A percentile compares a stretch with the other conserved stretches of the same genome.
Evolutionary conservation across 1,284 basidiomycete species (phyloP).

Genomic region (Mycena citricolor): DNA sequence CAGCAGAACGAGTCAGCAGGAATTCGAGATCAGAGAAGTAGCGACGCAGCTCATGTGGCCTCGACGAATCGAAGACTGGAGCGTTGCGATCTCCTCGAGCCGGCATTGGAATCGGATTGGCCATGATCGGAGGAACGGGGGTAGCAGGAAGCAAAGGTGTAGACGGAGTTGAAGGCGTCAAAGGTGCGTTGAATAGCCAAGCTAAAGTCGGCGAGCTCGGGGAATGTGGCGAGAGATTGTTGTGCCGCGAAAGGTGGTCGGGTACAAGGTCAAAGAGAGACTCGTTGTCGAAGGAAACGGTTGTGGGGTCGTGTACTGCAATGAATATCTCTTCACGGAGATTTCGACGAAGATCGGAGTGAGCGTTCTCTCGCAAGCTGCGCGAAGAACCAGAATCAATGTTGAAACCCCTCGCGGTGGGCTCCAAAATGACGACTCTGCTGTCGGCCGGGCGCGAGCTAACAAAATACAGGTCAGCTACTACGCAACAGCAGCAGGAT

Average conservation of each 20-base stretch:
- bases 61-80: not conserved
- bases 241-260: constrained; percentile 6
- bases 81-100: constrained; percentile 4
- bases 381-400: constrained; percentile 13
- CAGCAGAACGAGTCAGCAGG: not conserved
- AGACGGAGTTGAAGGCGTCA: not conserved
- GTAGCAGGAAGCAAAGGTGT: not conserved
- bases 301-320: not conserved
- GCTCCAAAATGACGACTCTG: constrained; percentile 16
- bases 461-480: too few species aligned
- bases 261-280: not conserved
- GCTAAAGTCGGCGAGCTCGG: constrained; percentile 2
- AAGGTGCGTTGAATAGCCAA: constrained; percentile 5
- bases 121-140: not conserved
- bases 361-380: not conserved
- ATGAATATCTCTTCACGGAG: constrained; percentile 9
- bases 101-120: not conserved
- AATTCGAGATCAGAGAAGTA: not conserved
- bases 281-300: constrained; percentile 1
- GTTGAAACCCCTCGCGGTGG: constrained; percentile 19
- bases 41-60: not conserved
- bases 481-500: too few species aligned
- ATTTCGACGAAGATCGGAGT: not conserved
- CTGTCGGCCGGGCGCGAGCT: too few species aligned
- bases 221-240: constrained; percentile 10